Evolutionary conservation across 2,329 filamentous ascomycete species (phyloP), one percentile per base, ranked within the genome.

Genomic region (Beauveria brongniartii): DNA sequence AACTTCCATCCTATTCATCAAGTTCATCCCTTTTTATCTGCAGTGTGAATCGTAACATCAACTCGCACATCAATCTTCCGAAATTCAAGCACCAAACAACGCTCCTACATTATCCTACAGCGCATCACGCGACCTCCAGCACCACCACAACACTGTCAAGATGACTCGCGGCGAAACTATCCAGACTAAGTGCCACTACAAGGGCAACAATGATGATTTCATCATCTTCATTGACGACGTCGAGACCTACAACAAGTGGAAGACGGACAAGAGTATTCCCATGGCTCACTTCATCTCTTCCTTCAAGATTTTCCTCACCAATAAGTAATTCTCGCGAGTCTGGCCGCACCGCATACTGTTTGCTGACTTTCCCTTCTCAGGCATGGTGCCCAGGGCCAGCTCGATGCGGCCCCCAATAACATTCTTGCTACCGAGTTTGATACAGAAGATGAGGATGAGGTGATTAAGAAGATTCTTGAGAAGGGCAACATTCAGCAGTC

Each of bases 271-370:
- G 71, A 87, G 83, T 34, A 79, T 94, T 34, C 89, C 94, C 43
- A 78, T 97, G 53, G 83, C 90, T 1, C 87, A 97, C 69, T 92
- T 99, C 61, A 83, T 97, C 61, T 91, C 87, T 62, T 82, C 89
- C 8, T 97, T 91, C 82, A 90, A 96, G 82, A 81, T 99, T 70
- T 96, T 96, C 70, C 79, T 89, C 48, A 96, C 92, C 41, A 90
- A 95, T 80, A 89, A 88, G 92, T 97, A 82, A 78, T 89, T 79
- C 56, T 30, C 26, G 18, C 1, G n/a, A 37, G 30, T 14, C 30
- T 14, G 30, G 10, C 12, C 30, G 12, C 55, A 40, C 22, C 16
- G 12, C n/a, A 5, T 4, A 18, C 9, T 37, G 12, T 34, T 48
- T 47, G 58, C 65, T 68, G 64, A 70, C 59, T 18, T 18, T 26